A percentile compares a stretch with the other conserved stretches of the same genome.
These are phyloP conservation scores for Penicillium subrubescens DNA, from an alignment of 495 filamentous ascomycete species.

Conservation along the genomic window DNA sequence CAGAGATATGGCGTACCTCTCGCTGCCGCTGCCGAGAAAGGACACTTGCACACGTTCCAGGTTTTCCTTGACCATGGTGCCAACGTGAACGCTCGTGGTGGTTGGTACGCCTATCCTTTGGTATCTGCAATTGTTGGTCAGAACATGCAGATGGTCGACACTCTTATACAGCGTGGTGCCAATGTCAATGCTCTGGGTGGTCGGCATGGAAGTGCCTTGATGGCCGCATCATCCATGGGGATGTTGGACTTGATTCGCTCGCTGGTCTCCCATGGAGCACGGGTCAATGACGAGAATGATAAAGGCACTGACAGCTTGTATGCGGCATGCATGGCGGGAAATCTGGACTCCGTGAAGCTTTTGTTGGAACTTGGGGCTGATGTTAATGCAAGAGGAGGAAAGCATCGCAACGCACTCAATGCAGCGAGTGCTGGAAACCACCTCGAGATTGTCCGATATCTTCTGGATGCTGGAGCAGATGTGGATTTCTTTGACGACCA, in stretches of 20 bases:
- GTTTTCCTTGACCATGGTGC: not conserved
- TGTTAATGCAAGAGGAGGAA: not conserved
- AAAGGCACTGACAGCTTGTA: conserved; percentile 1
- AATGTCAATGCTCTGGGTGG: not conserved
- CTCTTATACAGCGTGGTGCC: not conserved
- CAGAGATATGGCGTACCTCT: not conserved
- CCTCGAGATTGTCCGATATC: not conserved
- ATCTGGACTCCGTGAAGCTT: not conserved
- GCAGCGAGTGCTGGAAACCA: not conserved
- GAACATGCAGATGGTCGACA: not conserved
- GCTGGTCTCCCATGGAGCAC: not conserved
- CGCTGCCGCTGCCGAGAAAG: not conserved
- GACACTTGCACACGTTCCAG: not conserved
- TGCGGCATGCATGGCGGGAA: not conserved
- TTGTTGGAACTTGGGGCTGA: not conserved
- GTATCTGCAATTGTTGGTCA: not conserved
- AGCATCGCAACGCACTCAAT: not conserved
- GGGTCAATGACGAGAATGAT: not conserved
- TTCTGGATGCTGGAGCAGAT: not conserved
- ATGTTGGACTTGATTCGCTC: not conserved
- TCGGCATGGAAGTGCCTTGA: not conserved
- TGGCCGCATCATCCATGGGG: not conserved
- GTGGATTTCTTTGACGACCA: not conserved
- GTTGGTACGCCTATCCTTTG: not conserved
- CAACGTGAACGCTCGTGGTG: not conserved